Base-by-base conservation (phyloP, 148 eudicot species). In the Euryodendron excelsum region DNA sequence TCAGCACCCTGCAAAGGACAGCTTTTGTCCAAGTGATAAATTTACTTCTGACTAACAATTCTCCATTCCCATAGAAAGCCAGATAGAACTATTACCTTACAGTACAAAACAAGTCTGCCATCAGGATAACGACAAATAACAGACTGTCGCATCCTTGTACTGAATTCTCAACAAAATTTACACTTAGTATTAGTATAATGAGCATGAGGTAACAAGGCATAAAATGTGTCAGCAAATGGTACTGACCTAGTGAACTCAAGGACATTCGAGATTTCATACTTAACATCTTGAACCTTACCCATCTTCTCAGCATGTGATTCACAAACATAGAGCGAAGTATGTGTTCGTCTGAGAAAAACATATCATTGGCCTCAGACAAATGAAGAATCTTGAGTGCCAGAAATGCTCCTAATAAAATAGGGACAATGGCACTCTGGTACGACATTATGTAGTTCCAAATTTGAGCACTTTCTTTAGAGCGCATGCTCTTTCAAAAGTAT, bases 61-160 rank as follows among this genome's bases (percentile, higher is more conserved):
- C 62, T 50, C 45, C 67, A 66, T 12, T 39, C 34, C 58, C 33
- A 20, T 23, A 33, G 56, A 61, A 77, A 69, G 52, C 17, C 79
- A 45, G 65, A 69, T 50, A 31, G 73, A 80, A 64, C 45, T 27
- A 69, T 75, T 85, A 89, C 99, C 95, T 96, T 96, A 83, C 99
- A 96, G 84, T 93, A 96, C 85, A 96, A 79, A 59, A 96, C 93
- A 87, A 96, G 94, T 83, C 98, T 93, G 33, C 98, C 98, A 87
- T 96, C 94, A 30, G 92, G 89, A 84, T 86, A 91, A 56, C 95
- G 94, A 76, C 99, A 96, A 77, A 96, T 90, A 82, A 96, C 99
- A 70, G 99, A 96, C 82, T 93, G 99, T 79, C 99, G 94, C 83
- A 91, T 96, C 89, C 99, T 83, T 55, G 94, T 90, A 84, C 99